A percentile compares a stretch with the other conserved stretches of the same genome.
phyloP scores from a whole-genome alignment of 306 rosid genomes.

The Casuarina equisetifolia region DNA sequence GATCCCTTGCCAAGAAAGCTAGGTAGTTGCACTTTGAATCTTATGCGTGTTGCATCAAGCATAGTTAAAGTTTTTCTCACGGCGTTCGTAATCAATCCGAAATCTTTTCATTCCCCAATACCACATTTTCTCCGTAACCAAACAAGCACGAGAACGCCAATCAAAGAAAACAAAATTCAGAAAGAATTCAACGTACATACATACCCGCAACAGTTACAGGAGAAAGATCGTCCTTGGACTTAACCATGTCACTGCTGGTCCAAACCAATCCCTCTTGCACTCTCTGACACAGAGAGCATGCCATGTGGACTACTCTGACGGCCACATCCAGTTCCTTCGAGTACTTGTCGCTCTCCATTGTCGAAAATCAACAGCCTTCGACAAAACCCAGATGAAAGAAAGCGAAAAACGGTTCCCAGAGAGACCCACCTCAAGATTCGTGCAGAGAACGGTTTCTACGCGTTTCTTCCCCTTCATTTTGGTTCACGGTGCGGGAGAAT shows the following conservation, averaged over 20 bases:
- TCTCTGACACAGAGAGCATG: slow-evolving; percentile 74
- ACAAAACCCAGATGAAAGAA: slow-evolving; percentile 31
- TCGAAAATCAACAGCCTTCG: slow-evolving; percentile 18
- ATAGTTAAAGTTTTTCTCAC: too few relatives aligned
- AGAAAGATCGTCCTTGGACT: slow-evolving; percentile 89
- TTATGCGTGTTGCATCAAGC: too few relatives aligned
- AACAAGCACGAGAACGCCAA: not conserved
- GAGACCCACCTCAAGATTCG: slow-evolving; percentile 31
- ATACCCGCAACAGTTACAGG: slow-evolving; percentile 91
- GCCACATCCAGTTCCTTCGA: slow-evolving; percentile 75
- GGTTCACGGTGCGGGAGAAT: not conserved
- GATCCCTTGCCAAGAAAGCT: too few relatives aligned
- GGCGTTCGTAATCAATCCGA: not conserved
- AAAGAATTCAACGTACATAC: slow-evolving; percentile 35
- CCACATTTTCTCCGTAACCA: not conserved
- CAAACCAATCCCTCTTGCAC: slow-evolving; percentile 65
- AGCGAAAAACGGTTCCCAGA: slow-evolving; percentile 12
- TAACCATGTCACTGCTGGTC: slow-evolving; percentile 37
- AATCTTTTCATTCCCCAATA: not conserved
- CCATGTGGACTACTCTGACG: slow-evolving; percentile 81
- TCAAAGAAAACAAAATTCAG: not conserved
- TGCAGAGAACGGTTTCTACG: slow-evolving; percentile 24
- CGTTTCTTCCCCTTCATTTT: not conserved
- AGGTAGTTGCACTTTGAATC: too few relatives aligned
- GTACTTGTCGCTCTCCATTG: slow-evolving; percentile 59